Conservation (phyloP, 1,284 basidiomycete species). For the Takashimella koratensis region DNA sequence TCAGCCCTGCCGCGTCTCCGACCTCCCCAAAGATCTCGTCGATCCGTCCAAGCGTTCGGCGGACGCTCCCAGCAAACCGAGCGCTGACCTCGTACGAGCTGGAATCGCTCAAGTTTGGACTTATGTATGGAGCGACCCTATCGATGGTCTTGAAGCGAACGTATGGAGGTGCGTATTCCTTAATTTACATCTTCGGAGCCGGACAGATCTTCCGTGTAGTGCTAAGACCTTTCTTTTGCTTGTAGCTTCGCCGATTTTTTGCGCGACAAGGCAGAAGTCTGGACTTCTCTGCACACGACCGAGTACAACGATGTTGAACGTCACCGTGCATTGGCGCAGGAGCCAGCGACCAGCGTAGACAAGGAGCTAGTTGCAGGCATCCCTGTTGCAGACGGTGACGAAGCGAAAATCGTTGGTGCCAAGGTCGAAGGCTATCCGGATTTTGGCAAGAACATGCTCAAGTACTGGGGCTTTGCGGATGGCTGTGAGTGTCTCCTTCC, state of each 20-base stretch:
- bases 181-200: not conserved
- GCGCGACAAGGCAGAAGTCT: slow-evolving; percentile 33
- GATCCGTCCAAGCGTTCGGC: slow-evolving; percentile 23
- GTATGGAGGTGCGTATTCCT: slow-evolving; percentile 69
- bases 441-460: slow-evolving; percentile 60
- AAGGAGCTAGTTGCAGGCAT: not conserved
- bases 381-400: slow-evolving; percentile 13
- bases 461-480: slow-evolving; percentile 60
- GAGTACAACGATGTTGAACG: slow-evolving; percentile 39
- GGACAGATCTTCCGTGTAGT: too few species aligned
- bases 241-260: slow-evolving; percentile 36
- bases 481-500: slow-evolving; percentile 44
- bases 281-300: slow-evolving; percentile 27
- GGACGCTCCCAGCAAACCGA: slow-evolving; percentile 6
- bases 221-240: too few species aligned
- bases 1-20: slow-evolving; percentile 41
- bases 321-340: slow-evolving; percentile 13
- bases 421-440: slow-evolving; percentile 29
- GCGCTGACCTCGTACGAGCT: not conserved
- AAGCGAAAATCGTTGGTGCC: slow-evolving; percentile 20
- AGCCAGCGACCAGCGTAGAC: not conserved
- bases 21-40: slow-evolving; percentile 46
- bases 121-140: slow-evolving; percentile 63
- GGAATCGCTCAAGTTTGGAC: slow-evolving; percentile 54
- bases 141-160: slow-evolving; percentile 54